Conservation (phyloP, 2,329 filamentous ascomycete genomes). For the Biscogniauxia marginata region DNA sequence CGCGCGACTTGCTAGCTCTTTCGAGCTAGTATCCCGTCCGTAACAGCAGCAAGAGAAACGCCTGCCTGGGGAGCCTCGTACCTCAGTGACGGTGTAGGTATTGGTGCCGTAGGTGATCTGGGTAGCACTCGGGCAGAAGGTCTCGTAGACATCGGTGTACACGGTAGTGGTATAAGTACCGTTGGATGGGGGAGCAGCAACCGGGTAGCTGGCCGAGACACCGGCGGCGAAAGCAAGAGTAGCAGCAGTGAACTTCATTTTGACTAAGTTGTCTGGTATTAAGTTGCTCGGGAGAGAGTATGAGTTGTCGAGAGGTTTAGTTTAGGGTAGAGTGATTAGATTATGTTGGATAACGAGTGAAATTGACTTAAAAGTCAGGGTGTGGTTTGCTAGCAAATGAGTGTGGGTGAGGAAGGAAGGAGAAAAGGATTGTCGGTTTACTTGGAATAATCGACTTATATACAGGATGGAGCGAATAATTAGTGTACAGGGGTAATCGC, state of each 20-base stretch:
- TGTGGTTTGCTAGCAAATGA: conserved; percentile 42
- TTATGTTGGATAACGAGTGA: conserved; percentile 50
- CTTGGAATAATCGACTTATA: conserved; percentile 46
- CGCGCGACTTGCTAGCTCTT: too few species aligned
- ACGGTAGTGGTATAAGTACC: conserved; percentile 65
- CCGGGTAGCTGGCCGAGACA: conserved; percentile 28
- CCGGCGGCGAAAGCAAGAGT: conserved; percentile 52
- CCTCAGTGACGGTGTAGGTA: conserved; percentile 69
- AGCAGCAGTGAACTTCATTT: conserved; percentile 63
- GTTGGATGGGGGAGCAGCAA: conserved; percentile 36
- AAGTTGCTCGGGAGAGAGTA: conserved; percentile 33
- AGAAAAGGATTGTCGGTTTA: conserved; percentile 36
- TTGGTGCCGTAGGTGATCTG: conserved; percentile 60
- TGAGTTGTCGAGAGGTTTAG: conserved; percentile 33
- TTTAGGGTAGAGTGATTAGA: conserved; percentile 28
- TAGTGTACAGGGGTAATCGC: conserved; percentile 16
- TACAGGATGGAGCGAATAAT: conserved; percentile 36
- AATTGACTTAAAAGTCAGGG: conserved; percentile 59
- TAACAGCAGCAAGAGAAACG: too few species aligned
- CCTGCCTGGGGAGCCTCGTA: conserved; percentile 32
- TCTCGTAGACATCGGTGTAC: conserved; percentile 61
- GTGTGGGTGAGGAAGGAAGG: conserved; percentile 49
- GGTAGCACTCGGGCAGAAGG: conserved; percentile 70
- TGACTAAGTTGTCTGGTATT: conserved; percentile 51
- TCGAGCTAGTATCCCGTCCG: too few species aligned